These are phyloP conservation scores for Phytophthora multivora DNA, from an alignment of 352 stramenopile species.

Conservation along the genomic window DNA sequence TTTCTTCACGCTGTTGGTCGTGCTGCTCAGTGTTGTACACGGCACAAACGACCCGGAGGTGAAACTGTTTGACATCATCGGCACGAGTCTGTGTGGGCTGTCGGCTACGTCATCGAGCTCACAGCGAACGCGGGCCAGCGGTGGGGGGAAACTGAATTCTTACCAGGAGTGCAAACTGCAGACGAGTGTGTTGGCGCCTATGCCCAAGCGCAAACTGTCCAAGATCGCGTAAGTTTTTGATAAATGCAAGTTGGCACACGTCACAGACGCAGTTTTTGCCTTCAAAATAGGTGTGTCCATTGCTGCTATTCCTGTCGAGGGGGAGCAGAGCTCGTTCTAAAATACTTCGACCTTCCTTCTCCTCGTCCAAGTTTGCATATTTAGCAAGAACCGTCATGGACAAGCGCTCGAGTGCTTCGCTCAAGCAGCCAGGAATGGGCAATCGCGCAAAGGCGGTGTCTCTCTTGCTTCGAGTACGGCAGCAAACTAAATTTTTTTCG, in stretches of 20 bases:
- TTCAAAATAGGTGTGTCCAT: neutral
- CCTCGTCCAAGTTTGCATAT: neutral
- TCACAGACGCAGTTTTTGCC: neutral
- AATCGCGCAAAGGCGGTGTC: constrained; percentile 27
- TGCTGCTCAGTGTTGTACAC: constrained; percentile 61
- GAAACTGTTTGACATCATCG: constrained; percentile 48
- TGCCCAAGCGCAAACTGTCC: constrained; percentile 28
- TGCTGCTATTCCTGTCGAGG: constrained; percentile 11
- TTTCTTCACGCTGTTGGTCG: constrained; percentile 70
- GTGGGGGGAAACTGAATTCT: constrained; percentile 56
- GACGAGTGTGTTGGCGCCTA: constrained; percentile 64
- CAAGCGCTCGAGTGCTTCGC: constrained; percentile 17
- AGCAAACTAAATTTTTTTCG: neutral
- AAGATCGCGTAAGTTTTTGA: constrained; percentile 8
- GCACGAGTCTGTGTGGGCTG: constrained; percentile 55
- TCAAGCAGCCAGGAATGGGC: constrained; percentile 18
- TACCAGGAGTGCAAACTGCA: constrained; percentile 84
- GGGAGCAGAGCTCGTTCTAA: neutral
- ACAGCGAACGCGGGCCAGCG: constrained; percentile 66
- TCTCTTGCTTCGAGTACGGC: constrained; percentile 28
- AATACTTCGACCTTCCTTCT: constrained; percentile 10
- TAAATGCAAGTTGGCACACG: neutral
- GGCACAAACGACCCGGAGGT: constrained; percentile 29
- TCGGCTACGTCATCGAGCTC: constrained; percentile 79
- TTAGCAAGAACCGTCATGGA: constrained; percentile 21